Evolutionary conservation across 306 rosid genomes (phyloP).

Genomic region (Vachellia collinsii): DNA sequence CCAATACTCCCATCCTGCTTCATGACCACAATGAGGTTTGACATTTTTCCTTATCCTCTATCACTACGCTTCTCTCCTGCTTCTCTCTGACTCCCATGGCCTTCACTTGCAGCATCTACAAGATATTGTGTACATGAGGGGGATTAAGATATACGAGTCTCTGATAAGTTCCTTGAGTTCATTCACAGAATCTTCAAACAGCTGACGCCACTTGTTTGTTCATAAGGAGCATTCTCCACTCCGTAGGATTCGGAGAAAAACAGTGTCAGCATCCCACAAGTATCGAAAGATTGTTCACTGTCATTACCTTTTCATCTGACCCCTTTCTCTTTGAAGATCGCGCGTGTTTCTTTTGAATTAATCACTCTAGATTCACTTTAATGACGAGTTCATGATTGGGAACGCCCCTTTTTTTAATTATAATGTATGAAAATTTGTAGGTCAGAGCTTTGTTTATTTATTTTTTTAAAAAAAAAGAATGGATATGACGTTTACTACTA

Average conservation of each 20-base stretch:
- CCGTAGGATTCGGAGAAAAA: background rate
- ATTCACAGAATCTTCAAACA: conserved; percentile 45
- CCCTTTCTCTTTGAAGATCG: background rate
- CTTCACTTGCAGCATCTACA: conserved; percentile 65
- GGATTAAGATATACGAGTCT: conserved; percentile 83
- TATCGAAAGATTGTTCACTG: background rate
- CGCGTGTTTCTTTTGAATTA: background rate
- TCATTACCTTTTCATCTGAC: background rate
- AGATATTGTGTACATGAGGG: conserved; percentile 66
- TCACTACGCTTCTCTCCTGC: background rate
- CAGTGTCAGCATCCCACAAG: background rate
- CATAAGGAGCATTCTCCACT: no score
- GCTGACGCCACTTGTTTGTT: conserved; percentile 4
- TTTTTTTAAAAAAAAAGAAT: background rate
- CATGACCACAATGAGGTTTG: conserved; percentile 91
- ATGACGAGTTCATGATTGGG: background rate
- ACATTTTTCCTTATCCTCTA: conserved; percentile 21
- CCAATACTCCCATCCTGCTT: conserved; percentile 78
- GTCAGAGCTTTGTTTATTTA: background rate
- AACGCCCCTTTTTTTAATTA: background rate
- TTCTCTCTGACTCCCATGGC: background rate
- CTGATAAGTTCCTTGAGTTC: conserved; percentile 81
- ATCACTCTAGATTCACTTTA: background rate
- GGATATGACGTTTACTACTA: no score
- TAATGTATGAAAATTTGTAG: background rate